Evolutionary conservation across 1,284 basidiomycete genomes (phyloP).

Genomic region (Heliocybe sulcata): DNA sequence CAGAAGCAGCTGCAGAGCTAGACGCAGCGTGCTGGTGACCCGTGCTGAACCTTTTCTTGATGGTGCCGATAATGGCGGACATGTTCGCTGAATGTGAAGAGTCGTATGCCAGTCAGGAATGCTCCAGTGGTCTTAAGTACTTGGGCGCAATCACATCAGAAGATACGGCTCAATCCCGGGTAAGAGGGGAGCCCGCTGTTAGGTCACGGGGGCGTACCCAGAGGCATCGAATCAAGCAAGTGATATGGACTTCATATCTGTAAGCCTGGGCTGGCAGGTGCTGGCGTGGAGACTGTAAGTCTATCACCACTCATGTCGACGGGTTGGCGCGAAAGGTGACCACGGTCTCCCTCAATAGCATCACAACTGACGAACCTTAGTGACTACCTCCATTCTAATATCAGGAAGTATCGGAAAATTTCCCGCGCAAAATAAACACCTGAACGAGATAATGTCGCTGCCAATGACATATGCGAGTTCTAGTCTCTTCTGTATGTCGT

Average conservation of each 20-base stretch:
- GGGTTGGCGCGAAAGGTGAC: too few relatives aligned
- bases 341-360: too few relatives aligned
- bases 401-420: too few relatives aligned
- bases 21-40: background rate
- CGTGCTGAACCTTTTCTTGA: background rate
- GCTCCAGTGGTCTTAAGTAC: background rate
- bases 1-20: background rate
- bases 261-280: too few relatives aligned
- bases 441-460: background rate
- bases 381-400: too few relatives aligned
- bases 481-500: background rate
- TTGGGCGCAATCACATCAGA: background rate
- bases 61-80: background rate
- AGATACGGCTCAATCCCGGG: background rate
- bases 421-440: background rate
- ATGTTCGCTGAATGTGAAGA: background rate
- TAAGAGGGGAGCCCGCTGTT: background rate
- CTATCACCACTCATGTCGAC: too few relatives aligned
- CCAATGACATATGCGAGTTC: background rate
- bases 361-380: too few relatives aligned
- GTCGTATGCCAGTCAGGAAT: background rate
- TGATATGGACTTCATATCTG: too few relatives aligned
- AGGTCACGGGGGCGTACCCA: background rate
- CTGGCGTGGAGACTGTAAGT: too few relatives aligned
- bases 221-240: background rate